Evolutionary conservation across 352 stramenopile species (phyloP).

Genomic region (Phytophthora pisi): DNA sequence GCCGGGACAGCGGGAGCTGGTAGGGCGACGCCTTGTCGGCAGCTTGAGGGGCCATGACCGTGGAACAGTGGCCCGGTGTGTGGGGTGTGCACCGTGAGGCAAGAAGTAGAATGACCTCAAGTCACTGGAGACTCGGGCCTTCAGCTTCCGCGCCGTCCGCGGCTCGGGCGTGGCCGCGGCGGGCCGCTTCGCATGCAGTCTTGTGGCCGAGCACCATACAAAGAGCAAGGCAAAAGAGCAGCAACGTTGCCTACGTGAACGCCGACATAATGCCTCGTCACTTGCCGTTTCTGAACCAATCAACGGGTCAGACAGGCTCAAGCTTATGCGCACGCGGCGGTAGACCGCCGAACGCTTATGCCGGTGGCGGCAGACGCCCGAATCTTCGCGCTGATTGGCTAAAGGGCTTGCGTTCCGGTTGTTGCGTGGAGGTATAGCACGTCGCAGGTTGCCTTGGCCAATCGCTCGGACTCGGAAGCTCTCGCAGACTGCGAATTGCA

Average conservation of each 20-base stretch:
- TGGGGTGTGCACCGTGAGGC: slow-evolving; percentile 5
- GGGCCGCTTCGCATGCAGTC: slow-evolving; percentile 4
- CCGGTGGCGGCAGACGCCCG: slow-evolving; percentile 18
- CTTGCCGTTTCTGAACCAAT: slow-evolving; percentile 33
- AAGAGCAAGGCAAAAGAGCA: slow-evolving; percentile 21
- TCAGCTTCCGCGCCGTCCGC: no score
- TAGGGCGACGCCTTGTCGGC: slow-evolving; percentile 19
- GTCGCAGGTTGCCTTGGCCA: slow-evolving; percentile 21
- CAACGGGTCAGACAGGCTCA: slow-evolving; percentile 11
- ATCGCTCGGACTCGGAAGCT: no score
- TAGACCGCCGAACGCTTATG: slow-evolving; percentile 17
- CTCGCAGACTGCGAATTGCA: no score
- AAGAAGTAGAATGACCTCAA: slow-evolving; percentile 27
- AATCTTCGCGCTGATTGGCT: slow-evolving; percentile 13
- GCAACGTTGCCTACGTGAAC: slow-evolving; percentile 11
- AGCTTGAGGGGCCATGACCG: slow-evolving; percentile 23
- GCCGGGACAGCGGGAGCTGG: slow-evolving; percentile 7
- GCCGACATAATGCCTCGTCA: slow-evolving; percentile 30
- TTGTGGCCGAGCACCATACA: slow-evolving; percentile 17
- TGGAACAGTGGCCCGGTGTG: neutral
- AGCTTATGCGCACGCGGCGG: slow-evolving; percentile 21
- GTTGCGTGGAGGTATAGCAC: slow-evolving; percentile 27
- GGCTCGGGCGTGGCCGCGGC: neutral
- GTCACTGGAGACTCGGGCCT: neutral
- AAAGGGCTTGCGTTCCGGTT: slow-evolving; percentile 16